Evolutionary conservation across 2,329 filamentous ascomycete species (phyloP), one percentile per base, ranked within the genome.

Genomic region (Fusarium veterinarium): DNA sequence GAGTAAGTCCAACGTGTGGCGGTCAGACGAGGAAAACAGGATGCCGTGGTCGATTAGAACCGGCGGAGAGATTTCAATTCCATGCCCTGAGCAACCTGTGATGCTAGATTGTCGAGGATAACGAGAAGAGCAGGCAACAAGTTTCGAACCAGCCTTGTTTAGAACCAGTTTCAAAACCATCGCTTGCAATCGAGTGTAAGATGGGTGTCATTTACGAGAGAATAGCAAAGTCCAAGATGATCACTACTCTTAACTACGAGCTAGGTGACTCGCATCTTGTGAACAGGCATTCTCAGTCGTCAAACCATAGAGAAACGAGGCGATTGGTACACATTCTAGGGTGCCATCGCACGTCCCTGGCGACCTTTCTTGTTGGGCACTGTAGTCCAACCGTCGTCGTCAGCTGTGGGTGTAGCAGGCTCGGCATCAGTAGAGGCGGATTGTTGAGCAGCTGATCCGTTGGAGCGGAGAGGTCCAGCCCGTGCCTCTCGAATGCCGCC

Each of bases 331-430:
- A 81, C 77, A 64, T 75, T 78, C 75, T 78, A 76, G 60, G 76
- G 75, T 73, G 63, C 75, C 53, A 71, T 67, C 67, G 57, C 76
- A 56, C 81, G 80, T 71, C 81, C 81, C 74, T 75, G 77, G 57
- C 81, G 81, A 58, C 80, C 80, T 78, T 82, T 82, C 74, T 82
- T 80, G 40, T 82, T 80, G 37, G 80, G 76, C 66, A 82, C 90
- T 31, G 88, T 91, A 71, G 88, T 90, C 90, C 90, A 92, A 73
- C 90, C 90, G 78, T 91, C 76, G 7, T 78, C 90, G 41, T 89
- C 89, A 51, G 89, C 87, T 55, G 84, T 80, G 42, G 83, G 80
- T 56, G 83, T 81, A 40, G 82, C 74, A 41, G 75, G 79, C 41
- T 76, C 80, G 35, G 73, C 80, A 41, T 75, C 80, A 35, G 73